phyloP scores from a whole-genome alignment of 257 asterid species.

The Solanum piurae region DNA sequence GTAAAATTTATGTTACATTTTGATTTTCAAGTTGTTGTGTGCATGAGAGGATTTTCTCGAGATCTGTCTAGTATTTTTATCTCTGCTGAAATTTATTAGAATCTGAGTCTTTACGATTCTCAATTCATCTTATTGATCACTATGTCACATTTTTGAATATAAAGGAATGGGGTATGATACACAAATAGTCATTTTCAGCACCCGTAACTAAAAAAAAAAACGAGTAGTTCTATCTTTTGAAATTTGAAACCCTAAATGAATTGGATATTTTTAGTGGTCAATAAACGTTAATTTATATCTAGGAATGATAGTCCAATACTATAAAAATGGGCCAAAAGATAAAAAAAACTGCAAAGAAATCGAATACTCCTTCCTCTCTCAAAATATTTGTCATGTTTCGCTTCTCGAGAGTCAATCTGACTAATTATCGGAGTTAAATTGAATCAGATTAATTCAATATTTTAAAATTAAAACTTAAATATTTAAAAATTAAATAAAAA shows the following conservation, averaged over 20 bases:
- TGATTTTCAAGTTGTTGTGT: neutral
- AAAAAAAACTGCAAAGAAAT: neutral
- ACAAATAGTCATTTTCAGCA: neutral
- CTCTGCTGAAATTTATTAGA: neutral
- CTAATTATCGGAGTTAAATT: too few species aligned
- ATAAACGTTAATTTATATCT: neutral
- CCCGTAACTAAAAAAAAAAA: neutral
- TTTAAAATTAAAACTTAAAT: too few species aligned
- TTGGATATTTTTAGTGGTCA: neutral
- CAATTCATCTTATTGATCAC: neutral
- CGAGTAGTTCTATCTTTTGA: neutral
- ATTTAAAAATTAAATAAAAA: too few species aligned
- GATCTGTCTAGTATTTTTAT: neutral
- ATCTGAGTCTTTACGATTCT: neutral
- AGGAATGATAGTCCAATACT: neutral
- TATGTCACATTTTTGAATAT: neutral
- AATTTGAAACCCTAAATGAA: neutral
- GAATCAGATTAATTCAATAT: too few species aligned
- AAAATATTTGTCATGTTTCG: too few species aligned
- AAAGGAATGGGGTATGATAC: neutral
- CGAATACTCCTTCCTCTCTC: too few species aligned
- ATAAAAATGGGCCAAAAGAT: too few species aligned
- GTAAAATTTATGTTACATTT: neutral
- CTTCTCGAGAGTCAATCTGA: neutral
- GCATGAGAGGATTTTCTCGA: neutral